These are phyloP conservation scores for Talaromyces ruber DNA, from an alignment of 495 filamentous ascomycete species.

Conservation along the genomic window DNA sequence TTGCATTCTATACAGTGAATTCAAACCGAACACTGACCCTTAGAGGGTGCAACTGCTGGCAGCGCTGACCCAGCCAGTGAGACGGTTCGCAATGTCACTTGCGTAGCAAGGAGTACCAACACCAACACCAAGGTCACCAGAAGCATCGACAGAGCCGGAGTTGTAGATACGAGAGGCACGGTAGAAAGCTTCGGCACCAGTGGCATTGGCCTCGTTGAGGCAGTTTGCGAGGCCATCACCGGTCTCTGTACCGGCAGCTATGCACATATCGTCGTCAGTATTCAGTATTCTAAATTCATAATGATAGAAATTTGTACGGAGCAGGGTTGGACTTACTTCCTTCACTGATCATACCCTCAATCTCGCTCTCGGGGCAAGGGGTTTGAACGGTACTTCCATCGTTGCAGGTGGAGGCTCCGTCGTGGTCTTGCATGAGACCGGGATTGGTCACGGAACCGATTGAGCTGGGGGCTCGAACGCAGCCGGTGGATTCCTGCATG, in stretches of 20 bases:
- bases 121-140: conserved; percentile 28
- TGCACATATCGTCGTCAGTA: conserved; percentile 3
- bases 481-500: too few species aligned
- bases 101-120: conserved; percentile 37
- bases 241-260: conserved; percentile 21
- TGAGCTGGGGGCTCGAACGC: too few species aligned
- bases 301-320: neutral
- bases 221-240: conserved; percentile 36
- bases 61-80: conserved; percentile 26
- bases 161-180: conserved; percentile 35
- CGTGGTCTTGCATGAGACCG: too few species aligned
- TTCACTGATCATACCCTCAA: conserved; percentile 14
- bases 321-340: conserved; percentile 16
- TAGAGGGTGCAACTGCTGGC: neutral
- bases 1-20: neutral
- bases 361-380: neutral
- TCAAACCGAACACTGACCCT: neutral
- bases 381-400: too few species aligned
- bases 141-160: conserved; percentile 27
- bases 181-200: conserved; percentile 23
- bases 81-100: conserved; percentile 40
- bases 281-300: neutral
- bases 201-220: conserved; percentile 18
- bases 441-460: too few species aligned
- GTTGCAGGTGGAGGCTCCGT: too few species aligned